phyloP scores from a whole-genome alignment of 1,139 yeast species.

The Yamadazyma siamensis region DNA sequence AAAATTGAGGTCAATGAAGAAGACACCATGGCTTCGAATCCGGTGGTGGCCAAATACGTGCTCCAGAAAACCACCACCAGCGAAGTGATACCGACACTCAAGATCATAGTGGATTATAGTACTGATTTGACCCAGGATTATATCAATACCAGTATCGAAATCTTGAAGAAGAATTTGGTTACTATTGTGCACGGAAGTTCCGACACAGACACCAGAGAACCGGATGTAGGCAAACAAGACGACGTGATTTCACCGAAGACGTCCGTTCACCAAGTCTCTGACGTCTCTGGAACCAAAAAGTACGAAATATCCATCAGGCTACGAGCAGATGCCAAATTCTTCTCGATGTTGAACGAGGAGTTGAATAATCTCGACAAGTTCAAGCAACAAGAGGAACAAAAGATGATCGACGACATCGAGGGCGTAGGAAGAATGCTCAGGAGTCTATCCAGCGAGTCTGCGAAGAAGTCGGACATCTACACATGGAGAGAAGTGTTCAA shows the following conservation, averaged over 20 bases:
- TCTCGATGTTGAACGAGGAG: conserved; percentile 56
- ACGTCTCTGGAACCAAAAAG: conserved; percentile 5
- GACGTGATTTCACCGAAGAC: conserved; percentile 8
- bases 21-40: conserved; percentile 33
- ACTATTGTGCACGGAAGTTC: conserved; percentile 21
- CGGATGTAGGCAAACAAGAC: conserved; percentile 3
- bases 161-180: conserved; percentile 32
- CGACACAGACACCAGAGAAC: conserved; percentile 9
- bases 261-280: conserved; percentile 5
- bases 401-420: conserved; percentile 42
- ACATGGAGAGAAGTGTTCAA: conserved; percentile 71
- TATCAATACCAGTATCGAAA: conserved; percentile 29
- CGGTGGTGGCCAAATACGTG: conserved; percentile 42
- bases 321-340: conserved; percentile 50
- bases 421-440: conserved; percentile 38
- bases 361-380: conserved; percentile 48
- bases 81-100: conserved; percentile 34
- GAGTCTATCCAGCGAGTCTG: conserved; percentile 25
- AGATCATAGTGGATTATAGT: conserved; percentile 35
- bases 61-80: conserved; percentile 26
- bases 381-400: conserved; percentile 41
- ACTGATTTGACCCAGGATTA: conserved; percentile 34
- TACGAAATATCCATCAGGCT: conserved; percentile 36
- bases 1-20: conserved; percentile 32
- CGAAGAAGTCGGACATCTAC: conserved; percentile 54